A percentile compares a stretch with the other conserved stretches of the same genome.
These are phyloP conservation scores for Dendrothele bispora DNA, from an alignment of 768 basidiomycete species.

Conservation along the genomic window DNA sequence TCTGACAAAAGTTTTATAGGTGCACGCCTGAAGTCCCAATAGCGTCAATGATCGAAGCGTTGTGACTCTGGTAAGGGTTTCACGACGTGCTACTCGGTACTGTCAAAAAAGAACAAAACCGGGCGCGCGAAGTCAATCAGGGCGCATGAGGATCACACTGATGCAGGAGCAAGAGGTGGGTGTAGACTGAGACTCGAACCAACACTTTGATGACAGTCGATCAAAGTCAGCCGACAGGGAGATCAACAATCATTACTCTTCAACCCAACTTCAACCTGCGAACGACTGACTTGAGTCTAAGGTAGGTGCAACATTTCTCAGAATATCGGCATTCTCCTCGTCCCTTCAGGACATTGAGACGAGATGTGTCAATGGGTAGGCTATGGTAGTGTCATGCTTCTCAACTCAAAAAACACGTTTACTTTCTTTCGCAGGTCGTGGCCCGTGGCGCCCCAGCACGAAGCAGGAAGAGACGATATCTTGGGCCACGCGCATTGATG, in stretches of 20 bases:
- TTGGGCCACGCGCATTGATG: conserved; percentile 52
- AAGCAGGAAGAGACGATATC: conserved; percentile 57
- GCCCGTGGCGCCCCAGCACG: conserved; percentile 58
- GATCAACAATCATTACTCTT: too few relatives aligned
- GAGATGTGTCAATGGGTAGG: conserved; percentile 41
- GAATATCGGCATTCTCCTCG: conserved; percentile 2
- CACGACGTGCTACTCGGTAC: conserved; percentile 86
- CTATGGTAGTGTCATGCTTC: conserved; percentile 8
- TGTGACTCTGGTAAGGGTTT: too few relatives aligned
- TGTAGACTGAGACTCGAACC: too few relatives aligned
- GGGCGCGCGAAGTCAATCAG: conserved; percentile 78
- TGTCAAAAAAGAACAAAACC: conserved; percentile 90
- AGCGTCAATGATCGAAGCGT: conserved; percentile 97
- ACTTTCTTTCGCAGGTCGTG: conserved; percentile 43
- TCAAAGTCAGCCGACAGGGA: too few relatives aligned
- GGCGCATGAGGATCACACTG: conserved; percentile 53
- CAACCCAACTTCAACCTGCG: too few relatives aligned
- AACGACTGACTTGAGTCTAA: too few relatives aligned
- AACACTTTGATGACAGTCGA: too few relatives aligned
- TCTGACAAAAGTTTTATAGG: conserved; percentile 98
- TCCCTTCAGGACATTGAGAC: conserved; percentile 31
- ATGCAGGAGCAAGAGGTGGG: conserved; percentile 16
- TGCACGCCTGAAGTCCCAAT: conserved; percentile 92
- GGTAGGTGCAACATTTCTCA: conserved; percentile 18
- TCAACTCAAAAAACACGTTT: background rate